Base-by-base conservation (phyloP, 352 stramenopile species). In the Blastocystis sp. region DNA sequence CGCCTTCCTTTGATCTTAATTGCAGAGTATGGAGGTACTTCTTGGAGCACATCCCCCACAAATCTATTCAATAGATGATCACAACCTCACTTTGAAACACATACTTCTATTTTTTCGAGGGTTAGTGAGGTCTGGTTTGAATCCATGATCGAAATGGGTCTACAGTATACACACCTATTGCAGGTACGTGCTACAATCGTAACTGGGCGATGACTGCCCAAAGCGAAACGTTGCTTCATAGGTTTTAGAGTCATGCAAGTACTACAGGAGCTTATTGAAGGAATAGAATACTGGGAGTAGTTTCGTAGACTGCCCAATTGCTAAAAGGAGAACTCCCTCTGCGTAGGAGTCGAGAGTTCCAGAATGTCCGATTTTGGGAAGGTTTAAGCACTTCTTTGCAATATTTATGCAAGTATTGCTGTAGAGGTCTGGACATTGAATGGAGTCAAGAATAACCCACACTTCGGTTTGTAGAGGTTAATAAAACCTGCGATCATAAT, bases 381-480 rank as follows among this genome's bases (percentile, higher is more conserved):
- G 15, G 18, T 3, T 23, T 4, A 68, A 61, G 6, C 54, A 37
- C 53, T 84, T 84, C 50, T 84, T 84, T 39, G 53, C 2, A 3
- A 39, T 23, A 41, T 84, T 84, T 7, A 61, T 23, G 53, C 73
- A 84, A n/a, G 18, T 9, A 8, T 47, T 41, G 29, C 73, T 84
- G 2, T 8, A 20, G 20, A 66, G n/a, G 29, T 53, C 73, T 84
- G 41, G 9, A 26, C 18, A 8, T 53, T 37, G n/a, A 63, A 34
- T 34, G 29, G 41, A 20, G 43, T 50, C 9, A 13, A 3, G 2
- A 37, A 18, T 39, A 45, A 18, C 18, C 18, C 37, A 29, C 6
- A 84, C 73, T 68, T 66, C n/a, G 73, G 73, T 64, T 84, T 84
- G 45, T 84, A 84, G 5, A 84, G 47, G 39, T 84, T 84, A 15